Percentiles rank a stretch among this genome's conserved stretches.
These are phyloP conservation scores for Rusavskia elegans DNA, from an alignment of 495 filamentous ascomycete genomes.

Conservation along the genomic window DNA sequence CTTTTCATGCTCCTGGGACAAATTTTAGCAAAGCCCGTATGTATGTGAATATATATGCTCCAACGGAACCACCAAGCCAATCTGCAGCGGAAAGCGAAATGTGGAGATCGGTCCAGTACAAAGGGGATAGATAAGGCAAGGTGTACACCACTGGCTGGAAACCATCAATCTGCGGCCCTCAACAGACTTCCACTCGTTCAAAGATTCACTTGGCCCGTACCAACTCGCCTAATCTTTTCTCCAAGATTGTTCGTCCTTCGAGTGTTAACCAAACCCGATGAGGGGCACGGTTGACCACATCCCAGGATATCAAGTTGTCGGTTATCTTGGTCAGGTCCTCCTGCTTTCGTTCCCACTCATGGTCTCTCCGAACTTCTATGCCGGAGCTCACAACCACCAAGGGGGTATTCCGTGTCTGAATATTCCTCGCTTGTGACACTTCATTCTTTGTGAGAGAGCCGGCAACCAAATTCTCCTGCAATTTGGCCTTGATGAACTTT, in stretches of 20 bases:
- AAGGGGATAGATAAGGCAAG: neutral
- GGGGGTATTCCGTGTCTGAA: conserved; percentile 58
- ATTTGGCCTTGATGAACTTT: conserved; percentile 68
- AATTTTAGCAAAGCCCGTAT: too few relatives aligned
- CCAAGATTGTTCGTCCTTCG: conserved; percentile 52
- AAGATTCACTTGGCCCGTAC: conserved; percentile 17
- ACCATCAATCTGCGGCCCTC: neutral
- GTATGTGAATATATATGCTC: too few relatives aligned
- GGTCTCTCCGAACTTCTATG: conserved; percentile 33
- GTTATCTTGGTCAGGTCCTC: conserved; percentile 68
- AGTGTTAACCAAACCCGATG: conserved; percentile 67
- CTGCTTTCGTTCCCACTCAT: conserved; percentile 65
- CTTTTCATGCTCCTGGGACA: too few relatives aligned
- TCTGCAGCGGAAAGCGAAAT: too few relatives aligned
- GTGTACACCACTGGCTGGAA: neutral
- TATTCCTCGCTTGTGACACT: conserved; percentile 54
- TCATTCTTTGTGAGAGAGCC: conserved; percentile 68
- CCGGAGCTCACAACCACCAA: conserved; percentile 75
- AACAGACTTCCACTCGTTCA: neutral
- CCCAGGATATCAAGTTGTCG: conserved; percentile 62
- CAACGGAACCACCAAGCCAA: too few relatives aligned
- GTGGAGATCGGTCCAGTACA: neutral
- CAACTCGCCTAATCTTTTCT: conserved; percentile 48
- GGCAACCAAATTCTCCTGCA: conserved; percentile 87
- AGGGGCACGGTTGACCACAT: conserved; percentile 71